phyloP scores from a whole-genome alignment of 805 yeast species.

The Myxozyma neglecta region DNA sequence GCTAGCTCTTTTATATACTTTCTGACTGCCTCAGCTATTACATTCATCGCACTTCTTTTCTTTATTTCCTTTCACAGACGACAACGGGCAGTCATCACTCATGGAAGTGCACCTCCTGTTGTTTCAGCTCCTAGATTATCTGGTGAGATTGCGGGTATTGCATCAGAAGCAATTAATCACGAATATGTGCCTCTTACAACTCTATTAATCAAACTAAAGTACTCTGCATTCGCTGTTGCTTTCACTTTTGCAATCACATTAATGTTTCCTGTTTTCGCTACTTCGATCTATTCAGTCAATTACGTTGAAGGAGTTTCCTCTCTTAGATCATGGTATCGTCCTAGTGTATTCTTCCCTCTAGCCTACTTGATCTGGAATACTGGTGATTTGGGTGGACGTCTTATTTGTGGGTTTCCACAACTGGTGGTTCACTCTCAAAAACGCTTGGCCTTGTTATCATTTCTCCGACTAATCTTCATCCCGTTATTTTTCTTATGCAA shows the following conservation, averaged over 20 bases:
- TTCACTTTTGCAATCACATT: constrained; percentile 72
- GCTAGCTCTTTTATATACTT: constrained; percentile 44
- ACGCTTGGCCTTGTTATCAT: constrained; percentile 14
- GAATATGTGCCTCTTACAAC: constrained; percentile 57
- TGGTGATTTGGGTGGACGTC: constrained; percentile 82
- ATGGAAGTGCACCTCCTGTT: constrained; percentile 3
- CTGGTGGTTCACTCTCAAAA: constrained; percentile 13
- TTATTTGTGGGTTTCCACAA: constrained; percentile 55
- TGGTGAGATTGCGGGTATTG: not conserved
- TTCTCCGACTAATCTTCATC: constrained; percentile 47
- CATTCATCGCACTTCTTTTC: constrained; percentile 46
- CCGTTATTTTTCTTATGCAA: constrained; percentile 75
- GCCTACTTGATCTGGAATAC: constrained; percentile 83
- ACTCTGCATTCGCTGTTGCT: constrained; percentile 68
- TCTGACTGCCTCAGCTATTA: constrained; percentile 52
- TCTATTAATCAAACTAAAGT: constrained; percentile 62
- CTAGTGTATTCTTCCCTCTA: constrained; percentile 63
- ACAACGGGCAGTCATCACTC: constrained; percentile 28
- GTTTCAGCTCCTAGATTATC: not conserved
- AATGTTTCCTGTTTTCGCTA: constrained; percentile 87
- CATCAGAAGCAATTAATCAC: constrained; percentile 7
- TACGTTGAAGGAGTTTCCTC: constrained; percentile 35
- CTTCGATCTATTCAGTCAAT: constrained; percentile 57
- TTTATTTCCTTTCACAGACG: constrained; percentile 43
- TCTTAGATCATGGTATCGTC: constrained; percentile 21